Base-by-base conservation (phyloP, 306 rosid genomes). In the Inga laurina region DNA sequence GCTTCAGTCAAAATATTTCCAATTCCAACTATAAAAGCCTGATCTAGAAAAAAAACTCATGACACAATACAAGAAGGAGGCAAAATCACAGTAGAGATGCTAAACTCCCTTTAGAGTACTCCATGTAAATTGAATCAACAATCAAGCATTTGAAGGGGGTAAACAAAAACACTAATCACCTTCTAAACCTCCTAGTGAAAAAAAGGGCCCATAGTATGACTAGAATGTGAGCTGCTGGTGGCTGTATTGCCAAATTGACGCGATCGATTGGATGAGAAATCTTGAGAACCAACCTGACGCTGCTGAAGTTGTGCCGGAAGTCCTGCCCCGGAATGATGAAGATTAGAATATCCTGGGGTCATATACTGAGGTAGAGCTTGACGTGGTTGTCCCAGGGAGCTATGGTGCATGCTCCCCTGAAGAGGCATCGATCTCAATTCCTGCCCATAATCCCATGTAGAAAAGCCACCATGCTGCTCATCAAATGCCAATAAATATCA, bases 211-310 rank as follows among this genome's bases (percentile, higher is more conserved):
- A 71, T 69, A 81, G 43, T 71, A 79, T 34, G 43, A 19, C 78
- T 81, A 70, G 78, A 52, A 52, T 8, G 49, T 49, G 68, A 48
- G 65, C 51, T 46, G 81, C 82, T 85, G 85, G 85, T 79, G 66
- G 34, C 76, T 86, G 62, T 76, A 84, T 77, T 81, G 86, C 93
- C 92, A 90, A 84, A 88, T 76, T 83, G 89, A 69, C 65, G 87
- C 74, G 84, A 88, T 68, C 90, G 88, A 72, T 82, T 71, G 68
- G 92, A 56, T 57, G 85, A 51, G 44, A 78, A 74, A 75, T 88
- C 84, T 70, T 46, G 84, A 48, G 75, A 21, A 68, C 81, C 86
- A 49, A 74, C 84, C 66, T 76, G 89, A 44, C 82, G 89, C 51
- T 80, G 88, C 74, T 83, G 81, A 59, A 68, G 83, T 73, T 88